phyloP scores from a whole-genome alignment of 371 early-diverging fungal genomes.

The Mortierella sp. region DNA sequence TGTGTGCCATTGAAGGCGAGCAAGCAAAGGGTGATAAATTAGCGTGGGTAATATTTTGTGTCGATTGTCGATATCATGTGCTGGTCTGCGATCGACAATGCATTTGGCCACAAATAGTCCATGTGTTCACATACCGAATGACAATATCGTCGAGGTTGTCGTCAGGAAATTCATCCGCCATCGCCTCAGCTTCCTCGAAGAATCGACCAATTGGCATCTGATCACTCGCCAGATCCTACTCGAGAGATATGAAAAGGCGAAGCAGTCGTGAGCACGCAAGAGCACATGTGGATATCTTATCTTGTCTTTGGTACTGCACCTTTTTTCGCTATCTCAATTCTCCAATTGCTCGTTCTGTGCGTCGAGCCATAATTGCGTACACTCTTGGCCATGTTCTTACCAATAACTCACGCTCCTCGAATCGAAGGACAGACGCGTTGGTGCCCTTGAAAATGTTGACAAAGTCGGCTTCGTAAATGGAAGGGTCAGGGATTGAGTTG shows the following conservation, averaged over 20 bases:
- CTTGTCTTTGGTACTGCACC: background rate
- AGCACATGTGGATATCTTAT: background rate
- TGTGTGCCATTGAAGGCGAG: background rate
- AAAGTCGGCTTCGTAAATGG: slow-evolving; percentile 39
- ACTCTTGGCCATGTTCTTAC: slow-evolving; percentile 44
- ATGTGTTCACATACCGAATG: slow-evolving; percentile 25
- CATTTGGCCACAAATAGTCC: background rate
- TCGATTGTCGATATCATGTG: background rate
- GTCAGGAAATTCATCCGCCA: slow-evolving; percentile 35
- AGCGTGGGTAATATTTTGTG: background rate
- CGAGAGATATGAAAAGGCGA: background rate
- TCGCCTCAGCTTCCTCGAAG: slow-evolving; percentile 59
- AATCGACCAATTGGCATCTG: slow-evolving; percentile 63
- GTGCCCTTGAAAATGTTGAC: slow-evolving; percentile 7
- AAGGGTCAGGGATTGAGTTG: slow-evolving; percentile 25
- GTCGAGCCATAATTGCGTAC: no score
- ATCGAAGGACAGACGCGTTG: slow-evolving; percentile 52
- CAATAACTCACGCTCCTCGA: slow-evolving; percentile 61
- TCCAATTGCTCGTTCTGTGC: no score
- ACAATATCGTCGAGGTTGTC: slow-evolving; percentile 44
- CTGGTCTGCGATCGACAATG: background rate
- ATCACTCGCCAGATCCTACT: slow-evolving; percentile 63
- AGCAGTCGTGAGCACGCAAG: background rate
- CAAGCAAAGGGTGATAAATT: background rate
- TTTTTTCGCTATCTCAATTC: background rate